A percentile compares a stretch with the other conserved stretches of the same genome.
Conservation (phyloP, 768 basidiomycete species). For the Termitomyces sp. region DNA sequence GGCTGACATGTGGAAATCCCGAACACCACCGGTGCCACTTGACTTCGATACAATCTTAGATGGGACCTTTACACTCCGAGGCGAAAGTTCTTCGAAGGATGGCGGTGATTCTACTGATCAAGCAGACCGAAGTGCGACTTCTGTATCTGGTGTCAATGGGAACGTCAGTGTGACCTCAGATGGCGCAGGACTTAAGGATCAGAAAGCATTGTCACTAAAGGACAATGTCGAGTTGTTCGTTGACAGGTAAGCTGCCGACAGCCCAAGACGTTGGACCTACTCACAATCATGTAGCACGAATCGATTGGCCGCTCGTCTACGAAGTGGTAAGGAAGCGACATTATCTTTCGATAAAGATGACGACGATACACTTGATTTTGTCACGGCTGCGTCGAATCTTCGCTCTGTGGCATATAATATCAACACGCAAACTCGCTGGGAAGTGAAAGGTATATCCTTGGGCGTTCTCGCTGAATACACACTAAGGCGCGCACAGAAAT, state of each 20-base stretch:
- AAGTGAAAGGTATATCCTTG: conserved; percentile 76
- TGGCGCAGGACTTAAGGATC: conserved; percentile 67
- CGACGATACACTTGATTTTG: conserved; percentile 95
- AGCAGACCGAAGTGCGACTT: conserved; percentile 1
- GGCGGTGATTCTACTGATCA: conserved; percentile 11
- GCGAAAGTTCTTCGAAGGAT: conserved; percentile 11
- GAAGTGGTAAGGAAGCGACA: conserved; percentile 54
- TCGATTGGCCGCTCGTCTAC: conserved; percentile 67
- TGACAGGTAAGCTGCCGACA: conserved; percentile 54
- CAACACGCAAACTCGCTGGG: conserved; percentile 86
- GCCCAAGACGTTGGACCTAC: neutral
- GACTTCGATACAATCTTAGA: conserved; percentile 74
- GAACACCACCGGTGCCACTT: conserved; percentile 83
- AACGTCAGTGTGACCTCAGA: conserved; percentile 24
- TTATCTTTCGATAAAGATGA: conserved; percentile 98
- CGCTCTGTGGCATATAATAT: conserved; percentile 91
- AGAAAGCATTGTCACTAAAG: conserved; percentile 67
- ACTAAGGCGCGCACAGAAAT: conserved; percentile 58
- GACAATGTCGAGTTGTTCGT: conserved; percentile 85
- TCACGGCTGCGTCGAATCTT: conserved; percentile 91
- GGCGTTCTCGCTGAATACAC: neutral
- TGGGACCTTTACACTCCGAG: conserved; percentile 51
- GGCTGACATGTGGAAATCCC: conserved; percentile 95
- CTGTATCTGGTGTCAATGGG: conserved; percentile 6
- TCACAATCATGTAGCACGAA: conserved; percentile 55